These are phyloP conservation scores for Phytophthora melonis DNA, from an alignment of 352 stramenopile genomes.

Conservation along the genomic window DNA sequence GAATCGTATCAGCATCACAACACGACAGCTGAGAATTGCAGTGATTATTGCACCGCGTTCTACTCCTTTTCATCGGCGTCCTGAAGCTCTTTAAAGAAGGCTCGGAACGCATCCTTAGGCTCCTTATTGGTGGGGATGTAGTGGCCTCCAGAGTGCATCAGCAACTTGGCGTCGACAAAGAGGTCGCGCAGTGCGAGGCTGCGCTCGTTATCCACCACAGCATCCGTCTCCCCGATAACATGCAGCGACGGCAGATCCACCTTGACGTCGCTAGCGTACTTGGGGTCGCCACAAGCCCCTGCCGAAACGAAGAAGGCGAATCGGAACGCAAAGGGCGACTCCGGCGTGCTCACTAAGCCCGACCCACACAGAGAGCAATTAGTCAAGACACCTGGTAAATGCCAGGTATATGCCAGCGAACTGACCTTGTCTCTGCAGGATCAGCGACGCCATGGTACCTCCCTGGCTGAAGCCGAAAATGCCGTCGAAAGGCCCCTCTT, in stretches of 20 bases:
- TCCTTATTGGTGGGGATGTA: conserved; percentile 91
- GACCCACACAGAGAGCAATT: conserved; percentile 20
- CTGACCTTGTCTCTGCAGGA: conserved; percentile 76
- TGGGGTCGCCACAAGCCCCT: conserved; percentile 52
- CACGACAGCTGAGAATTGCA: too few species aligned
- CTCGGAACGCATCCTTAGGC: conserved; percentile 74
- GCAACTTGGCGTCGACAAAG: conserved; percentile 65
- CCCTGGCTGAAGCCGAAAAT: conserved; percentile 90
- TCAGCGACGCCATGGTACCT: conserved; percentile 70
- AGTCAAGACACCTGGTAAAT: not conserved
- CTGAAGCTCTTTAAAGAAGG: conserved; percentile 70
- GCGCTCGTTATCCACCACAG: conserved; percentile 63
- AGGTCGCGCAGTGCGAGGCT: conserved; percentile 64
- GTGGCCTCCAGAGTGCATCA: conserved; percentile 78
- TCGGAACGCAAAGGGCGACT: conserved; percentile 66
- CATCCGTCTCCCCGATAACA: conserved; percentile 84
- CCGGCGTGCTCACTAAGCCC: conserved; percentile 37
- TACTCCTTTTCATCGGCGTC: conserved; percentile 24
- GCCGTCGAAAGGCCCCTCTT: conserved; percentile 86
- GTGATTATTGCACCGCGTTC: not conserved
- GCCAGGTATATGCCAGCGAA: not conserved
- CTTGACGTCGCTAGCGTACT: conserved; percentile 49
- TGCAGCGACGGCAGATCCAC: conserved; percentile 80
- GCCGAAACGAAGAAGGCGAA: conserved; percentile 85
- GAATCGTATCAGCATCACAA: too few species aligned